Percentiles rank a stretch among this genome's conserved stretches.
phyloP scores from a whole-genome alignment of 805 yeast species.

The Candida lessepsii region DNA sequence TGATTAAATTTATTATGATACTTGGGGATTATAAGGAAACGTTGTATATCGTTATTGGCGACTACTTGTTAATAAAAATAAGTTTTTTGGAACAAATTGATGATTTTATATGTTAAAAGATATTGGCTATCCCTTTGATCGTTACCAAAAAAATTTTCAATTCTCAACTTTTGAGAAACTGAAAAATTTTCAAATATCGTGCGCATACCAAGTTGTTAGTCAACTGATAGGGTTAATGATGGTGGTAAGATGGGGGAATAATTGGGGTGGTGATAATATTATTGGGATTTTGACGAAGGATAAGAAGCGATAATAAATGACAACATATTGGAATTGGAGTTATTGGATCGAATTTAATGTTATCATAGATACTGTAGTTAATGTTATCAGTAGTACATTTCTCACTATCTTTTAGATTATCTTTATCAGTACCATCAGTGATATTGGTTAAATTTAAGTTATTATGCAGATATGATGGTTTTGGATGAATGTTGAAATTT shows the following conservation, averaged over 20 bases:
- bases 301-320: slow-evolving; percentile 21
- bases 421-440: too few relatives aligned
- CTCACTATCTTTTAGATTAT: too few relatives aligned
- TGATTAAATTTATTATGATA: too few relatives aligned
- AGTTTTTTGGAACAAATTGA: background rate
- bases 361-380: too few relatives aligned
- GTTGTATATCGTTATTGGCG: background rate
- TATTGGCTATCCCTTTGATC: slow-evolving; percentile 1
- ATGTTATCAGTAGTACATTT: too few relatives aligned
- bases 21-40: too few relatives aligned
- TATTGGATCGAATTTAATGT: slow-evolving; percentile 12
- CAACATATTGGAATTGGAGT: slow-evolving; percentile 22
- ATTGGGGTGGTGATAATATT: too few relatives aligned
- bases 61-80: background rate
- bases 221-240: background rate
- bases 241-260: too few relatives aligned
- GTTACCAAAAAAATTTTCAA: slow-evolving; percentile 5
- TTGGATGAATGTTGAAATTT: background rate
- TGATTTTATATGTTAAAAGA: background rate
- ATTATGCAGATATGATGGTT: too few relatives aligned
- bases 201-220: background rate
- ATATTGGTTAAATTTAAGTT: too few relatives aligned
- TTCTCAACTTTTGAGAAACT: background rate
- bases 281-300: slow-evolving; percentile 10
- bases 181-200: background rate